phyloP scores from a whole-genome alignment of 768 basidiomycete genomes.

The Pleurotus salmoneostramineus region DNA sequence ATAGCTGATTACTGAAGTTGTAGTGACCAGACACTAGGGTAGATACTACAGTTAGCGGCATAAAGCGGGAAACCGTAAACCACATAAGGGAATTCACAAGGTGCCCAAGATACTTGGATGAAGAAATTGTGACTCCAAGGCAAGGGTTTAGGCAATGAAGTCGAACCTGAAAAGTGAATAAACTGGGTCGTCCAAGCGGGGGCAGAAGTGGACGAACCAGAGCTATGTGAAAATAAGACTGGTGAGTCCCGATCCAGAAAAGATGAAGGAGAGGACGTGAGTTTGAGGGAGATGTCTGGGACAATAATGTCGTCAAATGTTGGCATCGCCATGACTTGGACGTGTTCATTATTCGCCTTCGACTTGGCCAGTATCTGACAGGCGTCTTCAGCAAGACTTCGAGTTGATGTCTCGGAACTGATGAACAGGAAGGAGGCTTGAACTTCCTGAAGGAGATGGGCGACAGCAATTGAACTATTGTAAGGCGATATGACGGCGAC shows the following conservation, averaged over 20 bases:
- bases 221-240: not conserved
- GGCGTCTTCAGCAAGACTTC: not conserved
- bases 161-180: constrained; percentile 7
- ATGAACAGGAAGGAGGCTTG: constrained; percentile 16
- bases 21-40: constrained; percentile 7
- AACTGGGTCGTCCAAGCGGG: not conserved
- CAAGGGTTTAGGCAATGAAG: constrained; percentile 11
- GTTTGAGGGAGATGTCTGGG: not conserved
- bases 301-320: not conserved
- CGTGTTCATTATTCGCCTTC: not conserved
- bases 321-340: not conserved
- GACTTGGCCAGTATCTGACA: not conserved
- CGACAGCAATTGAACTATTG: constrained; percentile 38
- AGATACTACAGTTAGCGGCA: not conserved
- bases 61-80: not conserved
- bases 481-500: constrained; percentile 27
- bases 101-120: constrained; percentile 8
- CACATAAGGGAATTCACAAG: not conserved
- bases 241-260: not conserved
- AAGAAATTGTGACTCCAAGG: constrained; percentile 8
- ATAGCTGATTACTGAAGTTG: constrained; percentile 4
- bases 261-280: not conserved
- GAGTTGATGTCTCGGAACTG: constrained; percentile 12
- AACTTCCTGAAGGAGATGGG: constrained; percentile 28
- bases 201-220: not conserved